phyloP scores from a whole-genome alignment of 805 yeast species.

The Suhomyces canberraensis region DNA sequence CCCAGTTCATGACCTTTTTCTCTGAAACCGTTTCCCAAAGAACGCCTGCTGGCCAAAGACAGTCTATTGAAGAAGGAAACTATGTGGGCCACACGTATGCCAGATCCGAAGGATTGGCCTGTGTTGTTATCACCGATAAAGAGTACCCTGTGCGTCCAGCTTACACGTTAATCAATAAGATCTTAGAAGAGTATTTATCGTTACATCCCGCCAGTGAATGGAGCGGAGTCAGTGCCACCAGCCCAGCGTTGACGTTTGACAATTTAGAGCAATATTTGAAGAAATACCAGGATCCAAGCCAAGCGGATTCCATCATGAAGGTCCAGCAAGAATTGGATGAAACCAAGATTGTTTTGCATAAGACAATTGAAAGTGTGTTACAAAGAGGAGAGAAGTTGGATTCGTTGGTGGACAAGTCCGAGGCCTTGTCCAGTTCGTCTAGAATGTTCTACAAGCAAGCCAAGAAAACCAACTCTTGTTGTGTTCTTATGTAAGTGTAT shows the following conservation, averaged over 20 bases:
- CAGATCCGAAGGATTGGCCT: conserved; percentile 85
- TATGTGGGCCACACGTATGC: conserved; percentile 91
- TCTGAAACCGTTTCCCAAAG: conserved; percentile 86
- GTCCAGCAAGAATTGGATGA: conserved; percentile 98
- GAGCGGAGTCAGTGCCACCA: conserved; percentile 47
- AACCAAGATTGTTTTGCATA: conserved; percentile 92
- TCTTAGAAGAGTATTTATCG: conserved; percentile 84
- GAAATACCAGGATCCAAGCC: conserved; percentile 94
- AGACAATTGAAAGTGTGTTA: conserved; percentile 89
- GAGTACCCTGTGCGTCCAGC: conserved; percentile 98
- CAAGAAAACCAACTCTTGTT: conserved; percentile 56
- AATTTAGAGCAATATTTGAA: conserved; percentile 66
- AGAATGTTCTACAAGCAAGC: conserved; percentile 97
- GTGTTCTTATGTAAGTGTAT: conserved; percentile 19
- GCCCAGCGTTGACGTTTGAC: conserved; percentile 47
- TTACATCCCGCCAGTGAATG: conserved; percentile 76
- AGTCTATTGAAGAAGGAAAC: conserved; percentile 86
- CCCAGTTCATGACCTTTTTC: conserved; percentile 93
- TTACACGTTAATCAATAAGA: conserved; percentile 84
- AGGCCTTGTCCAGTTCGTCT: conserved; percentile 82
- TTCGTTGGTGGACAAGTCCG: conserved; percentile 90
- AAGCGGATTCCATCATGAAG: conserved; percentile 94
- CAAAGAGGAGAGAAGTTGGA: conserved; percentile 97
- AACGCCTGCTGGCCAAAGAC: conserved; percentile 87
- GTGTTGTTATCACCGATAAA: conserved; percentile 88